Conservation (phyloP, 2,329 filamentous ascomycete species). For the Stagonosporopsis tanaceti region DNA sequence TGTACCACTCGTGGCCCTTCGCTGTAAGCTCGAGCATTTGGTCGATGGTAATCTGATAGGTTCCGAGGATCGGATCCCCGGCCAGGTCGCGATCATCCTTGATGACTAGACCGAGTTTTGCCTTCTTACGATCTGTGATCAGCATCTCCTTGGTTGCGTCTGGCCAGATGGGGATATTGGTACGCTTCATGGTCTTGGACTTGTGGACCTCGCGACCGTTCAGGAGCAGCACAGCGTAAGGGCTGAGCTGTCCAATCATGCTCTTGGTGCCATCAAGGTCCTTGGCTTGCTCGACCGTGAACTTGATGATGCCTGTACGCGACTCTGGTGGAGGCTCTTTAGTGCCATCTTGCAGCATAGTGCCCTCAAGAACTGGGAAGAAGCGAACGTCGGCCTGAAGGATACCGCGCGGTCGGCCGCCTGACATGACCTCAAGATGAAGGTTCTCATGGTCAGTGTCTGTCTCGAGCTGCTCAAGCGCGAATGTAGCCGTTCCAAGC, state of each 20-base stretch:
- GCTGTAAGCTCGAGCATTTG: conserved; percentile 91
- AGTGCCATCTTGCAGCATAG: conserved; percentile 77
- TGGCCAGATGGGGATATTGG: conserved; percentile 96
- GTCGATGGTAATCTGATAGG: conserved; percentile 93
- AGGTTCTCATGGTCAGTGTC: conserved; percentile 82
- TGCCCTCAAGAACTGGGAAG: conserved; percentile 86
- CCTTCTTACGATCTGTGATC: conserved; percentile 90
- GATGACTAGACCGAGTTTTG: conserved; percentile 88
- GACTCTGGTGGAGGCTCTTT: conserved; percentile 83
- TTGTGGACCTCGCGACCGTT: conserved; percentile 91
- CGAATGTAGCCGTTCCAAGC: conserved; percentile 84
- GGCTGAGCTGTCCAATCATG: conserved; percentile 87
- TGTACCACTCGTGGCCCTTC: conserved; percentile 97
- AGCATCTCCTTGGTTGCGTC: conserved; percentile 93
- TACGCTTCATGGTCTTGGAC: conserved; percentile 93
- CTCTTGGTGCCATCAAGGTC: conserved; percentile 93
- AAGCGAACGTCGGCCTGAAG: conserved; percentile 86
- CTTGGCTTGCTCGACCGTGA: conserved; percentile 95
- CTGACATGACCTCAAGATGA: conserved; percentile 81
- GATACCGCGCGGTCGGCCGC: conserved; percentile 83
- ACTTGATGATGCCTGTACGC: conserved; percentile 91
- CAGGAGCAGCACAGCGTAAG: conserved; percentile 85
- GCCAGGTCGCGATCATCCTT: conserved; percentile 93
- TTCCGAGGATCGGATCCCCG: conserved; percentile 84
- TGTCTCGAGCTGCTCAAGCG: conserved; percentile 81